phyloP scores from a whole-genome alignment of 768 basidiomycete species.

The Boletus sensibilis region DNA sequence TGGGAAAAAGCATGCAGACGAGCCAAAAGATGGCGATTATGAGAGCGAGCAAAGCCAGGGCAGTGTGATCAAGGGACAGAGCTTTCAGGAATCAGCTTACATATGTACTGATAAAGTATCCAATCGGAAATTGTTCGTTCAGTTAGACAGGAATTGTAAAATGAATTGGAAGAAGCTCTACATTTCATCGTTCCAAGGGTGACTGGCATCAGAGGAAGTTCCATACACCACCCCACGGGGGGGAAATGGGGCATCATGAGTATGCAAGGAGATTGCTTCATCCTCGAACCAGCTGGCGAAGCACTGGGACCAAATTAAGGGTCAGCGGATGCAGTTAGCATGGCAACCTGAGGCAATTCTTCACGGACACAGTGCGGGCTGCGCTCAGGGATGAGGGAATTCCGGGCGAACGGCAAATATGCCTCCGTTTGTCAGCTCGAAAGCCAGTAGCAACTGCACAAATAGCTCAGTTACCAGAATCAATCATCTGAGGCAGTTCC shows the following conservation, averaged over 20 bases:
- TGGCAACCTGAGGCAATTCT: background rate
- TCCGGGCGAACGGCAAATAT: conserved; percentile 2
- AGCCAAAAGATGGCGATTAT: background rate
- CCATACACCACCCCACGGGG: background rate
- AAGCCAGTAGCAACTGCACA: background rate
- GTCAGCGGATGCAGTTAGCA: background rate
- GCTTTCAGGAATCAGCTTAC: too few relatives aligned
- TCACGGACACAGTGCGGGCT: background rate
- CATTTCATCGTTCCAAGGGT: too few relatives aligned
- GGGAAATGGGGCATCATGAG: background rate
- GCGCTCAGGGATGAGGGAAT: background rate
- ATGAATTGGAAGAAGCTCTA: too few relatives aligned
- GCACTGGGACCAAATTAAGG: background rate
- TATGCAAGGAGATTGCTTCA: background rate
- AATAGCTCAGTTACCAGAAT: background rate
- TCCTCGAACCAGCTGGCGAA: background rate
- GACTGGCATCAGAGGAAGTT: too few relatives aligned
- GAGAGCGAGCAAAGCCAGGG: background rate
- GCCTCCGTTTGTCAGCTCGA: conserved; percentile 2
- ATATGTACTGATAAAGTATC: too few relatives aligned
- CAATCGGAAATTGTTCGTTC: background rate
- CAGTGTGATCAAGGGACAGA: background rate
- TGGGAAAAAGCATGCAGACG: background rate
- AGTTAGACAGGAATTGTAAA: background rate
- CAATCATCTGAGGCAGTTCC: background rate